Evolutionary conservation across 139 green algal species (phyloP).

Genomic region (Chlorella sp.): DNA sequence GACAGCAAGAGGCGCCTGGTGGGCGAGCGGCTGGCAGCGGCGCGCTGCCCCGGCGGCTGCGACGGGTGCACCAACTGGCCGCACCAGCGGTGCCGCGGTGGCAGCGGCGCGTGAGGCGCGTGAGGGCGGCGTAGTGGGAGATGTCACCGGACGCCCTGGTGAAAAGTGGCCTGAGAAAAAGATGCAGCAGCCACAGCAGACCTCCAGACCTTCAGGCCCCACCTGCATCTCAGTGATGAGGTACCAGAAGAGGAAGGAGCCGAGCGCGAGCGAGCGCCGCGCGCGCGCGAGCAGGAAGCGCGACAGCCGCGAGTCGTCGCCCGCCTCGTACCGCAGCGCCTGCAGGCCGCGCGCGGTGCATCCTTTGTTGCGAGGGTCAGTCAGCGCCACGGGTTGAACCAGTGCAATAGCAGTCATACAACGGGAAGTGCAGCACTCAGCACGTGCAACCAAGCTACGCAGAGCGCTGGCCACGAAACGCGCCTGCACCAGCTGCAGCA

Average conservation of each 20-base stretch:
- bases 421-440: background rate
- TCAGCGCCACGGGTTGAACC: background rate
- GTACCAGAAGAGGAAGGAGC: conserved; percentile 84
- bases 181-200: background rate
- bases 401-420: background rate
- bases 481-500: conserved; percentile 93
- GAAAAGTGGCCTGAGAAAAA: background rate
- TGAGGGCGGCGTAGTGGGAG: too few species aligned
- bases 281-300: conserved; percentile 79
- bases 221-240: conserved; percentile 86
- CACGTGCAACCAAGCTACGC: too few species aligned
- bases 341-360: too few species aligned
- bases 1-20: too few species aligned
- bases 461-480: background rate
- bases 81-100: too few species aligned
- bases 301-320: conserved; percentile 64
- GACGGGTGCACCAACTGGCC: too few species aligned
- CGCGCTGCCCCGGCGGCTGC: too few species aligned
- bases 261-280: conserved; percentile 60
- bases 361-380: too few species aligned
- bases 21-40: too few species aligned
- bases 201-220: too few species aligned
- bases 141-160: too few species aligned
- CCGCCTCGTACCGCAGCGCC: conserved; percentile 90
- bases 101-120: too few species aligned